Base-by-base conservation (phyloP, 1,139 yeast species). In the Insectozyma bohioensis region DNA sequence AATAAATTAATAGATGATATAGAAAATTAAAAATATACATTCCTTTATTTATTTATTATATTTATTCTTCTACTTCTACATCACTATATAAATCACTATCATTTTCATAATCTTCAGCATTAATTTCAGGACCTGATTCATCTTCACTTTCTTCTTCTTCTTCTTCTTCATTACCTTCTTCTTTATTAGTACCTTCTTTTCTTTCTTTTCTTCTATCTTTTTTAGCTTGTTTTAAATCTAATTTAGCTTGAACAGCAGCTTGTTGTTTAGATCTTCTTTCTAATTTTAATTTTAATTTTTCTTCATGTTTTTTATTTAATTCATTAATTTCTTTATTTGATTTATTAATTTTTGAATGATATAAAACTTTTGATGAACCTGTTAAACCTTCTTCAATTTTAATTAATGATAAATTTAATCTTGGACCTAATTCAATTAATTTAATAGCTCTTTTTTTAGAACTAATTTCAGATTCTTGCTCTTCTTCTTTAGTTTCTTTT, bases 351-450 rank as follows among this genome's bases (percentile, higher is more conserved):
- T 66, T 70, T 26, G 86, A 72, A 55, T 94, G 98, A 60, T 84
- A 86, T 41, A 94, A 60, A 12, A 94, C 86, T 63, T 87, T 88
- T 18, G 71, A 63, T 4, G 70, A 52, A 30, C 98, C 98, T 4
- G 76, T 67, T 31, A 90, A 76, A 12, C 95, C 96, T 55, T 92
- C 97, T 60, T 92, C 97, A 39, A 94, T 85, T 63, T 94, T 94
- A 36, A 84, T 67, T 41, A 92, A 67, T 32, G 78, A 67, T 61
- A 94, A 67, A 46, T 77, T 79, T 58, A 94, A 61, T 46, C 99
- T 74, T 22, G 99, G 99, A 0, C 99, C 99, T 36, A 90, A 67
- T 60, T 94, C 99, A 1, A 92, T 85, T 39, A 94, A 70, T 55
- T 88, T 88, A 47, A 94, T 86, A 2, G 98, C 98, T 49, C 86